Evolutionary conservation across 106 monocot species (phyloP), one percentile per base, ranked within the genome.

Genomic region (Apostasia ramifera): DNA sequence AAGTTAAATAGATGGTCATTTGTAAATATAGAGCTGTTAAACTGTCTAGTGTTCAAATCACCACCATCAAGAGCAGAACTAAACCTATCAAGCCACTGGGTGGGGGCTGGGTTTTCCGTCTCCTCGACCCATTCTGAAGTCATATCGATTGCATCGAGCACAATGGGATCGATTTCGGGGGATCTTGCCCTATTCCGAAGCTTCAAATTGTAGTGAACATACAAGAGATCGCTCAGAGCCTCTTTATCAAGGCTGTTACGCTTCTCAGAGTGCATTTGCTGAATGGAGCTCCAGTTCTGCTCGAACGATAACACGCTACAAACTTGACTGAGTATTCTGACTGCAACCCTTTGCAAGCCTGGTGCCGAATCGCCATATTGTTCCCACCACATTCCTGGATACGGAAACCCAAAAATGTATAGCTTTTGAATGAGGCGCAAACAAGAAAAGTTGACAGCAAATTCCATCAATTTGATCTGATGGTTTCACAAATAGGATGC

Each of bases 351-450:
- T 60, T 91, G 91, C 61, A 95, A 63, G 1, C 88, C 81, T 1
- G 88, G 88, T 40, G 95, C 81, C 45, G 95, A 91, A 78, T 95
- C 95, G 47, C 95, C 91, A 44, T 95, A 95, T 69, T 91, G 84
- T 76, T 95, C 95, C 95, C 95, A 95, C 95, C 95, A 95, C 79
- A 91, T 95, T 46, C 94, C 94, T 95, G 72, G 37, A 69, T 5
- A 46, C 8, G 11, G 11, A 7, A 57, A 50, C 4, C 6, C 3
- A 0, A 64, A 9, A 10, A 55, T 3, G 8, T 8, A 45, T 39
- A 46, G 42, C 40, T 51, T 53, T 55, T 7, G 9, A 76, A 46
- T 26, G 26, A 26, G 26, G 26, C 26, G 7, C 42, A 50, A 8
- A 15, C 2, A 13, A 10, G 3, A 8, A n/a, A 6, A 11, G 5